A percentile compares a stretch with the other conserved stretches of the same genome.
phyloP scores from a whole-genome alignment of 768 basidiomycete genomes.

The Tulasnella sp. region DNA sequence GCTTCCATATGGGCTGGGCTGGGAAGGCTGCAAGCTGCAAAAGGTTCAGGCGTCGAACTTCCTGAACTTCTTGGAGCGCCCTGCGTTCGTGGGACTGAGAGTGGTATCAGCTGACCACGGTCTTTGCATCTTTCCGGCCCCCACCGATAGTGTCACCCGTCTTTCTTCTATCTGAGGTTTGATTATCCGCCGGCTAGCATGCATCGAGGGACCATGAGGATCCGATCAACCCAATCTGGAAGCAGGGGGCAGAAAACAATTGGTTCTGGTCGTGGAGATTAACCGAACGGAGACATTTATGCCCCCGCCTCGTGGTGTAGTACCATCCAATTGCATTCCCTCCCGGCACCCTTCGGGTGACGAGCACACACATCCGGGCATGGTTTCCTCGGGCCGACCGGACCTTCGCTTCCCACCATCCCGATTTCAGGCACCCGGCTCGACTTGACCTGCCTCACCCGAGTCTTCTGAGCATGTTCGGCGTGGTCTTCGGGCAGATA shows the following conservation, averaged over 20 bases:
- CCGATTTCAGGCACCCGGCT: constrained; percentile 4
- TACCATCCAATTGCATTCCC: background rate
- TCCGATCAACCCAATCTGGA: background rate
- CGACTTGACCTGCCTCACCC: background rate
- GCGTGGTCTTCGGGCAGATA: constrained; percentile 5
- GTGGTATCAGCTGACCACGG: background rate
- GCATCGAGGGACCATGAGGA: background rate
- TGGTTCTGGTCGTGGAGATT: background rate
- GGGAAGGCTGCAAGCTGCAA: background rate
- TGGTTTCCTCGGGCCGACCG: background rate
- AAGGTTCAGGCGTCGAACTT: constrained; percentile 2
- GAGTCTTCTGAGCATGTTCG: background rate
- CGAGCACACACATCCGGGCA: background rate
- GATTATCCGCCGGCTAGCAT: background rate
- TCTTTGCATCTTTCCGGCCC: background rate
- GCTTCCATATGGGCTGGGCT: background rate
- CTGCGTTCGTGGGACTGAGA: background rate
- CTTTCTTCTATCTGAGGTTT: background rate
- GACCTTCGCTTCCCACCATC: background rate
- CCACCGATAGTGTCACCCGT: background rate
- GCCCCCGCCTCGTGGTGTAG: background rate
- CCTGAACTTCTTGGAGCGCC: background rate
- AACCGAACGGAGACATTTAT: constrained; percentile 7
- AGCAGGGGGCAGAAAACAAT: background rate
- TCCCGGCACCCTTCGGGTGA: background rate